phyloP scores from a whole-genome alignment of 345 rosid genomes.

The Eucalyptus lansdowneana region DNA sequence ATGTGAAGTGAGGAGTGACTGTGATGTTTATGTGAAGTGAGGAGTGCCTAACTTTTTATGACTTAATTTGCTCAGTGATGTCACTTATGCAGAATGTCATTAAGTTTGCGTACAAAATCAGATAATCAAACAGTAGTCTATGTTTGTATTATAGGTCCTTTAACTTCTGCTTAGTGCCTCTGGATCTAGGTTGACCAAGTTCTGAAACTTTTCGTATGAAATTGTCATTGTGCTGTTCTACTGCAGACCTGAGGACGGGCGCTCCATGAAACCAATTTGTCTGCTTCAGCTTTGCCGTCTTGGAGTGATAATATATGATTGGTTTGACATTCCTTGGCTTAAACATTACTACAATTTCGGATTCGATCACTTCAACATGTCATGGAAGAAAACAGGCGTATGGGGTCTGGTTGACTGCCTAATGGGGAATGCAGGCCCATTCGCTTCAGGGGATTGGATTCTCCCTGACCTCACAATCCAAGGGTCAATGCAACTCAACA shows the following conservation, averaged over 20 bases:
- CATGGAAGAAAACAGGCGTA: conserved; percentile 60
- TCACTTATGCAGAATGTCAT: background rate
- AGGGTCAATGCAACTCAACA: conserved; percentile 60
- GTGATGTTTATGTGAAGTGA: background rate
- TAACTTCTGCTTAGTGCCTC: background rate
- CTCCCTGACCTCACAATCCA: conserved; percentile 92
- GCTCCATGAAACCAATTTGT: conserved; percentile 46
- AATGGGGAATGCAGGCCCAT: conserved; percentile 80
- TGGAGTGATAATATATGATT: conserved; percentile 84
- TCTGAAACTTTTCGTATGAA: background rate
- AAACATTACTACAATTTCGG: conserved; percentile 87
- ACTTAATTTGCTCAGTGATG: background rate
- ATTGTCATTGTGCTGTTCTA: background rate
- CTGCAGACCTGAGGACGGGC: conserved; percentile 83
- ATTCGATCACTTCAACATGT: conserved; percentile 81
- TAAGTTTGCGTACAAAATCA: background rate
- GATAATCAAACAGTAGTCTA: background rate
- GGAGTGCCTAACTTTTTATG: background rate
- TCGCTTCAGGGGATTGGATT: conserved; percentile 85
- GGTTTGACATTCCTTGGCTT: conserved; percentile 84
- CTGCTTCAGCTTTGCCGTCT: conserved; percentile 76
- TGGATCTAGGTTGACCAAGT: background rate
- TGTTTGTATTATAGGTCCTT: background rate
- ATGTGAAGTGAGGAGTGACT: background rate
- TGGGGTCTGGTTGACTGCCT: conserved; percentile 62